phyloP scores from a whole-genome alignment of 495 filamentous ascomycete genomes.

The Darksidea phi region DNA sequence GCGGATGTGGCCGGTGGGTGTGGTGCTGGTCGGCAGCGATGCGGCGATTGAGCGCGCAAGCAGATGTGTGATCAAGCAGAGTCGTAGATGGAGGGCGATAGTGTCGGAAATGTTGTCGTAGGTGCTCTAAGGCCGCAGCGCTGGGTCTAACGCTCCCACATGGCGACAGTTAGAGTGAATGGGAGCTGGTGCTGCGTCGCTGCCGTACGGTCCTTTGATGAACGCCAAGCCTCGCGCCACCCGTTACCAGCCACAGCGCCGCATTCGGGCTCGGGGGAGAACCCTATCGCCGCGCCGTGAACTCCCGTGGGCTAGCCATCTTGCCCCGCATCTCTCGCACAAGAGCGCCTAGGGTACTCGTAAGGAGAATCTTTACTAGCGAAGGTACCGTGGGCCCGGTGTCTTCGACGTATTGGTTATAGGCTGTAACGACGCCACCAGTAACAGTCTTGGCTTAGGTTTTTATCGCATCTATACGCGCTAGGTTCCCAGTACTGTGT shows the following conservation, averaged over 20 bases:
- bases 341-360: too few relatives aligned
- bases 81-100: neutral
- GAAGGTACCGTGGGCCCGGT: too few relatives aligned
- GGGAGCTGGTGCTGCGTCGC: neutral
- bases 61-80: neutral
- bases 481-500: too few relatives aligned
- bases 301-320: neutral
- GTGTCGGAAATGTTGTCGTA: too few relatives aligned
- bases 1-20: neutral
- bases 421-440: too few relatives aligned
- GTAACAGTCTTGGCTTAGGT: too few relatives aligned
- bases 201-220: neutral
- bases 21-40: neutral
- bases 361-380: too few relatives aligned
- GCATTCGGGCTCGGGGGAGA: neutral
- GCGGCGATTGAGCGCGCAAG: neutral
- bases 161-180: neutral
- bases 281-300: neutral
- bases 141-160: neutral
- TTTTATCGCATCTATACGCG: too few relatives aligned
- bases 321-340: slow-evolving; percentile 28
- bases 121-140: neutral
- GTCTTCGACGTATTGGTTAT: too few relatives aligned
- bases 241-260: neutral
- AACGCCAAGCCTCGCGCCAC: neutral